Conservation (phyloP, 2,329 filamentous ascomycete genomes). For the Aspergillus sp. region DNA sequence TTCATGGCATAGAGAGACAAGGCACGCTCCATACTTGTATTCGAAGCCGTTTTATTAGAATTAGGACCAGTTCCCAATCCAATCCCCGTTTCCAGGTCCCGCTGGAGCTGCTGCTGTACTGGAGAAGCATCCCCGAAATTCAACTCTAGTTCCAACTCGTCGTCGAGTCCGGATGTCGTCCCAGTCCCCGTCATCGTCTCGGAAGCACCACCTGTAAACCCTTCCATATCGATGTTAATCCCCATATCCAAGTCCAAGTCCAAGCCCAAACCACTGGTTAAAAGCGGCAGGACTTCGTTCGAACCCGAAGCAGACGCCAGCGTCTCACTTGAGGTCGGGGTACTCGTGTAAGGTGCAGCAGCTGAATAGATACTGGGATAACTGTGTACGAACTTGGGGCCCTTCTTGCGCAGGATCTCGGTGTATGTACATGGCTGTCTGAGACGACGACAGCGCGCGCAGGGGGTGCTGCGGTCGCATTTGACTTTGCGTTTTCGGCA, state of each 20-base stretch:
- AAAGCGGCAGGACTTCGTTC: not conserved
- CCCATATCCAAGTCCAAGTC: not conserved
- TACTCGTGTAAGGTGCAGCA: not conserved
- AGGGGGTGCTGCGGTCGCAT: constrained; percentile 4
- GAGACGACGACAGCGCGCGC: constrained; percentile 3
- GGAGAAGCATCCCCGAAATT: not conserved
- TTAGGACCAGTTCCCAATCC: not conserved
- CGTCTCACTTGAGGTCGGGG: not conserved
- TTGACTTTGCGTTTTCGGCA: constrained; percentile 10
- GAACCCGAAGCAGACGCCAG: not conserved
- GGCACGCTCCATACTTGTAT: not conserved
- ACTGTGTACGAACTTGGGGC: constrained; percentile 1
- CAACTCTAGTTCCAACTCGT: not conserved
- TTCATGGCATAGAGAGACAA: not conserved
- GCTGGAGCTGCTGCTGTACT: not conserved
- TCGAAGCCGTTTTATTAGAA: too few relatives aligned
- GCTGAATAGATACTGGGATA: not conserved
- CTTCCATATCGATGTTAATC: not conserved
- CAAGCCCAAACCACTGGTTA: not conserved
- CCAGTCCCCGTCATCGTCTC: not conserved
- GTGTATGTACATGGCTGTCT: constrained; percentile 4
- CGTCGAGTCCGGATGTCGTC: not conserved
- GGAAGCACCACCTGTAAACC: not conserved
- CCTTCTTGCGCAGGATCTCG: constrained; percentile 3
- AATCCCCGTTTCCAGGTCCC: not conserved